Conservation (phyloP, 2,329 filamentous ascomycete genomes). For the Graphilbum ipis-grandicollis region DNA sequence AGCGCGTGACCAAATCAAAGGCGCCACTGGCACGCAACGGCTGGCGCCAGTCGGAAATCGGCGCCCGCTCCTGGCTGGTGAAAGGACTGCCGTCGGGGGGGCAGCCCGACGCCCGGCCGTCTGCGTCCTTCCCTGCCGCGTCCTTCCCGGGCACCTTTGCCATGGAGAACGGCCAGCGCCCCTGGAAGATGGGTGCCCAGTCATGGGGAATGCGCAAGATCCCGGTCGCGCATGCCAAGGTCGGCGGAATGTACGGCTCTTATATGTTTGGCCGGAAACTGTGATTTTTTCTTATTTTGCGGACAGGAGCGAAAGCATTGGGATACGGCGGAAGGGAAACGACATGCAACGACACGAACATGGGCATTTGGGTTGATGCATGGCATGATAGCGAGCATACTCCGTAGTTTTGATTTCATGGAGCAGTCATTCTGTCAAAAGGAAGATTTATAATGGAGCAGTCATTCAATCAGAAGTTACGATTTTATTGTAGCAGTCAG, state of each 20-base stretch:
- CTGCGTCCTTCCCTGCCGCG: not conserved
- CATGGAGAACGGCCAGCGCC: conserved; percentile 29
- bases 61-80: conserved; percentile 51
- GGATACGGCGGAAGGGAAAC: too few species aligned
- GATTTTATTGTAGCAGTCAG: too few species aligned
- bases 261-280: conserved; percentile 46
- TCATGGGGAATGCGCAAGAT: conserved; percentile 83
- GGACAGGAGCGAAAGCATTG: too few species aligned
- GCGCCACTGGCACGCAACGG: conserved; percentile 43
- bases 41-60: conserved; percentile 56
- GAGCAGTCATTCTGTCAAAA: too few species aligned
- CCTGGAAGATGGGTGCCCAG: conserved; percentile 73
- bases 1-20: conserved; percentile 43
- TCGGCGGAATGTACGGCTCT: conserved; percentile 81
- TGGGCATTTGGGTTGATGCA: too few species aligned
- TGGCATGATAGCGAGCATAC: too few species aligned
- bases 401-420: too few species aligned
- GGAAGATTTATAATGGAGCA: too few species aligned
- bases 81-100: conserved; percentile 17
- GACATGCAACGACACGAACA: too few species aligned
- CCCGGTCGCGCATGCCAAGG: conserved; percentile 78
- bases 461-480: too few species aligned
- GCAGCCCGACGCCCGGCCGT: not conserved
- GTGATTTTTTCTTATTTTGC: conserved; percentile 14
- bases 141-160: conserved; percentile 4